A percentile compares a stretch with the other conserved stretches of the same genome.
Conservation (phyloP, 1,284 basidiomycete genomes). For the Entoloma clypeatum region DNA sequence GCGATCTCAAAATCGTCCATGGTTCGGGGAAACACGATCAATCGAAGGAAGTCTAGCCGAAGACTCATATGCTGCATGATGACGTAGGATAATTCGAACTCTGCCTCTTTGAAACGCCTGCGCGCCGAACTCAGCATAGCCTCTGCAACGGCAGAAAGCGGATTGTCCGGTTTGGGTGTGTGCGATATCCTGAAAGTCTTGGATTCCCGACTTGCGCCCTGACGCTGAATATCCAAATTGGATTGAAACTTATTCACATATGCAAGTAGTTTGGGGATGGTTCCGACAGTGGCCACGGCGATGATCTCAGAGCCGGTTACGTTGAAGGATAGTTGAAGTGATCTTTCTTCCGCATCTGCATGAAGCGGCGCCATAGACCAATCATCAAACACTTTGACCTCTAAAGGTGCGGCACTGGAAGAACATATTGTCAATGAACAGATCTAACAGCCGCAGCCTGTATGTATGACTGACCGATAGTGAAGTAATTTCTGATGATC, state of each 20-base stretch:
- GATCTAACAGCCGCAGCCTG: slow-evolving; percentile 2
- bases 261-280: slow-evolving; percentile 69
- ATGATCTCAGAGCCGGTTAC: slow-evolving; percentile 72
- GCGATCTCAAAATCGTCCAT: slow-evolving; percentile 73
- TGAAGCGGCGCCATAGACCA: slow-evolving; percentile 58
- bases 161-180: slow-evolving; percentile 66
- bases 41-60: slow-evolving; percentile 52
- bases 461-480: slow-evolving; percentile 57
- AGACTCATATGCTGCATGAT: slow-evolving; percentile 73
- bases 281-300: slow-evolving; percentile 67
- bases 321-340: slow-evolving; percentile 73
- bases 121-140: slow-evolving; percentile 77
- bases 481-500: slow-evolving; percentile 75
- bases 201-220: slow-evolving; percentile 71
- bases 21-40: slow-evolving; percentile 73
- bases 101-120: slow-evolving; percentile 61
- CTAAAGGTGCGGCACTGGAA: slow-evolving; percentile 71
- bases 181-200: slow-evolving; percentile 65
- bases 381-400: slow-evolving; percentile 76
- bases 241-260: slow-evolving; percentile 70
- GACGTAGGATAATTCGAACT: slow-evolving; percentile 52
- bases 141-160: slow-evolving; percentile 77
- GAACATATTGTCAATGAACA: slow-evolving; percentile 7
- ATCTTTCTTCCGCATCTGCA: slow-evolving; percentile 43
- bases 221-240: slow-evolving; percentile 68